Evolutionary conservation across 2,329 filamentous ascomycete genomes (phyloP).

Genomic region (Cyphellophora europaea): DNA sequence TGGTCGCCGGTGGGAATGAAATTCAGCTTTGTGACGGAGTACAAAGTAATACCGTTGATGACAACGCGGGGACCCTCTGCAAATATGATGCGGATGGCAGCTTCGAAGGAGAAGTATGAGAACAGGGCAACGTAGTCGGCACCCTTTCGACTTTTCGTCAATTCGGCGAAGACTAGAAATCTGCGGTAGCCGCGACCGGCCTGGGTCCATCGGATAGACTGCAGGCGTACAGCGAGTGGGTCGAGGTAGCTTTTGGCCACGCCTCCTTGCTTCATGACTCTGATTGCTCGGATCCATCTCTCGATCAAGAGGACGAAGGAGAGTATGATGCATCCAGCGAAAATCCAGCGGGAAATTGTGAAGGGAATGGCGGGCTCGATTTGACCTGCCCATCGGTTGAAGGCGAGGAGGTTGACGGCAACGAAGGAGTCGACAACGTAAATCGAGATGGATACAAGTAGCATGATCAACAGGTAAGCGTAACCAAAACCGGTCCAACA

Average conservation of each 20-base stretch:
- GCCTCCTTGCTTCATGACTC: conserved; percentile 74
- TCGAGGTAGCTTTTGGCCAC: conserved; percentile 90
- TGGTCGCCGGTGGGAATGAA: conserved; percentile 54
- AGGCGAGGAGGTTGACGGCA: conserved; percentile 79
- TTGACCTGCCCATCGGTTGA: conserved; percentile 79
- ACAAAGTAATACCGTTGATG: conserved; percentile 81
- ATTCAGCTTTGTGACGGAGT: conserved; percentile 69
- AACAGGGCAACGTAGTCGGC: conserved; percentile 85
- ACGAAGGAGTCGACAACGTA: conserved; percentile 90
- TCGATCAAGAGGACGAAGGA: conserved; percentile 75
- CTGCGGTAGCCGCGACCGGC: conserved; percentile 71
- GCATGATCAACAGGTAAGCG: conserved; percentile 70
- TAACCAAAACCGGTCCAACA: conserved; percentile 74
- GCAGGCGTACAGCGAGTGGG: conserved; percentile 71
- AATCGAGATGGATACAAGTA: conserved; percentile 69
- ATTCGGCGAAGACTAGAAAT: conserved; percentile 83
- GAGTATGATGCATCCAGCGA: conserved; percentile 81
- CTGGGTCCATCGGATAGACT: conserved; percentile 65
- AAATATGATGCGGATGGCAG: conserved; percentile 79
- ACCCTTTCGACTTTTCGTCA: conserved; percentile 87
- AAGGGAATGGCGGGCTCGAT: conserved; percentile 71
- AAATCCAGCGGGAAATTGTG: conserved; percentile 84
- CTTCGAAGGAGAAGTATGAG: conserved; percentile 75
- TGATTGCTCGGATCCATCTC: conserved; percentile 69
- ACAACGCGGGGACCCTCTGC: conserved; percentile 88